Evolutionary conservation across 257 asterid species (phyloP).

Genomic region (Solanum boliviense): DNA sequence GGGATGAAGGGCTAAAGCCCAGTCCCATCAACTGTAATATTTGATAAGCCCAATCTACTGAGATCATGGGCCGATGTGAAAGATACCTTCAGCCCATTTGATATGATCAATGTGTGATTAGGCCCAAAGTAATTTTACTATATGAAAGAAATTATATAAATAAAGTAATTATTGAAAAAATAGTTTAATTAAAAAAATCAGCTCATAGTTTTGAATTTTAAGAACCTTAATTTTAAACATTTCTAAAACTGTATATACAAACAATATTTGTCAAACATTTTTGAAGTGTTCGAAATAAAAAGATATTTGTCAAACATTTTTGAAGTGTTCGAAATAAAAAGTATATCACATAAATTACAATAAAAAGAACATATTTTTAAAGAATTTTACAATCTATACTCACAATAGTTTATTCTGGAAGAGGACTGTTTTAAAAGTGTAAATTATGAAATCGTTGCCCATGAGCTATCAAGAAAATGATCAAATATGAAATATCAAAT

Average conservation of each 20-base stretch:
- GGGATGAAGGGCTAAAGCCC: not conserved
- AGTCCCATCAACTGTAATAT: not conserved
- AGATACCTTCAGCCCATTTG: not conserved
- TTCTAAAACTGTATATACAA: not conserved
- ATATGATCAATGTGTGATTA: not conserved
- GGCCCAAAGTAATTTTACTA: not conserved
- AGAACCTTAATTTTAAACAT: not conserved
- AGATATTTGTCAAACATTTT: not conserved
- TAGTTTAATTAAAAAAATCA: not conserved
- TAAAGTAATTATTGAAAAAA: not conserved
- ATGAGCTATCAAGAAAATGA: not conserved
- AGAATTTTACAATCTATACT: not conserved
- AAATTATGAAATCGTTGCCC: not conserved
- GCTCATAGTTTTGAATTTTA: not conserved
- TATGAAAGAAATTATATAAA: not conserved
- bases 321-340: not conserved
- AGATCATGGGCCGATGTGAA: not conserved
- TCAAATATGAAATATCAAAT: not conserved
- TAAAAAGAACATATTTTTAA: not conserved
- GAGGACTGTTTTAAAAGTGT: not conserved
- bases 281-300: not conserved
- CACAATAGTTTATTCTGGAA: not conserved
- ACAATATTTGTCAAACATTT: not conserved
- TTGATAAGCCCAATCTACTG: not conserved
- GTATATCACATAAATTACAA: not conserved